A percentile compares a stretch with the other conserved stretches of the same genome.
Evolutionary conservation across 2,329 filamentous ascomycete species (phyloP).

Genomic region (Alternaria sp.): DNA sequence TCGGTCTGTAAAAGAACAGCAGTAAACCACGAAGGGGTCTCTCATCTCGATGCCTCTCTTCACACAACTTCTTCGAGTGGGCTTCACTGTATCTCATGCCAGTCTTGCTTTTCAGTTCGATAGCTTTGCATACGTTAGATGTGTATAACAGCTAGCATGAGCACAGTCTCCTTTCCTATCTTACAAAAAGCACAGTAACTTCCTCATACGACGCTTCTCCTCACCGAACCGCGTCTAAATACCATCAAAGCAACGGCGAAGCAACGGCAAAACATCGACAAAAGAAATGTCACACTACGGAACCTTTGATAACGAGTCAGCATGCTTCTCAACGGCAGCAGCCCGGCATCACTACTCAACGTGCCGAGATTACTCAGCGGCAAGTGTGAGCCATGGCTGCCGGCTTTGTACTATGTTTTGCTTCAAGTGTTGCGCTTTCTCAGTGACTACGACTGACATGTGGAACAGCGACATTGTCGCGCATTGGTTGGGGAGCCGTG

Average conservation of each 20-base stretch:
- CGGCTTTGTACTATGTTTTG: constrained; percentile 5
- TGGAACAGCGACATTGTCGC: neutral
- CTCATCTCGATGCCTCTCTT: neutral
- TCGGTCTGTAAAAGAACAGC: neutral
- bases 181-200: constrained; percentile 2
- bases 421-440: neutral
- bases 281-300: neutral
- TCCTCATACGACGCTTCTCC: neutral
- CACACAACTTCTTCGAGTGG: neutral
- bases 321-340: constrained; percentile 2
- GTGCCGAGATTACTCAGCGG: constrained; percentile 3
- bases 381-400: neutral
- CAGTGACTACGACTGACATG: neutral
- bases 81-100: neutral
- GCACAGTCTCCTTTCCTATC: neutral
- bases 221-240: neutral
- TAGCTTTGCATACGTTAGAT: neutral
- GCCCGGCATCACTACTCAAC: neutral
- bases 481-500: neutral
- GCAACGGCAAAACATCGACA: constrained; percentile 1
- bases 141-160: neutral
- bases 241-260: constrained; percentile 2
- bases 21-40: constrained; percentile 2
- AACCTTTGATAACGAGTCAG: constrained; percentile 3
- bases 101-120: constrained; percentile 5